A percentile compares a stretch with the other conserved stretches of the same genome.
Evolutionary conservation across 352 stramenopile genomes (phyloP).

Genomic region (Phytophthora constricta): DNA sequence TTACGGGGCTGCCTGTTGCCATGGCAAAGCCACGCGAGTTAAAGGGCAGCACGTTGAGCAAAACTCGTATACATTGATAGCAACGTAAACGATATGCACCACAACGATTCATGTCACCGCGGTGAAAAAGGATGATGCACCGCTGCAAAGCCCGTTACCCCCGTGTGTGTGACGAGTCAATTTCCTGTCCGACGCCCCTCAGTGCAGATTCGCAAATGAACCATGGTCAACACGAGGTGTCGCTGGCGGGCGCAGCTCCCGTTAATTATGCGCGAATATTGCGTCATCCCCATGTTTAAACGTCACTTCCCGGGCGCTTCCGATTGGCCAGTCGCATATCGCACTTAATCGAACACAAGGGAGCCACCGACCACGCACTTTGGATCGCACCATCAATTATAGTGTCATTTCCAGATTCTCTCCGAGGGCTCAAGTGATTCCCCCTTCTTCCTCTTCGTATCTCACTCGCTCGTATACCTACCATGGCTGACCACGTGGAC

Average conservation of each 20-base stretch:
- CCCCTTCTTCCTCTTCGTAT: conserved; percentile 2
- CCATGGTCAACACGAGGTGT: conserved; percentile 26
- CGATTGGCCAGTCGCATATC: conserved; percentile 1
- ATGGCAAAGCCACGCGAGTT: too few relatives aligned
- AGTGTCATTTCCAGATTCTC: conserved; percentile 55
- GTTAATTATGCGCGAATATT: conserved; percentile 10
- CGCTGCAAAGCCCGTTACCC: too few relatives aligned
- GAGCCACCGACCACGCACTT: conserved; percentile 13
- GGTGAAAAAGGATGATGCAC: neutral
- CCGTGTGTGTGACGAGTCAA: too few relatives aligned
- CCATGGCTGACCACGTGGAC: conserved; percentile 80
- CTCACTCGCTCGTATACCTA: conserved; percentile 7
- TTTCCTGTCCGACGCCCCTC: too few relatives aligned
- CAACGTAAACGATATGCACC: neutral
- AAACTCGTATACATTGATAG: neutral
- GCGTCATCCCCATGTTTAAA: conserved; percentile 24
- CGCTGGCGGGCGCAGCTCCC: neutral
- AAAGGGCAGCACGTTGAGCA: neutral
- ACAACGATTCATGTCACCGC: neutral
- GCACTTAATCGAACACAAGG: conserved; percentile 18
- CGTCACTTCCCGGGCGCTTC: neutral
- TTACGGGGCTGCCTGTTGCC: too few relatives aligned
- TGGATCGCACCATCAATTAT: conserved; percentile 29
- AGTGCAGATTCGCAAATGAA: too few relatives aligned
- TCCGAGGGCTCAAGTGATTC: conserved; percentile 41